Conservation (phyloP, 352 stramenopile species). For the Thraustochytrium sp. region DNA sequence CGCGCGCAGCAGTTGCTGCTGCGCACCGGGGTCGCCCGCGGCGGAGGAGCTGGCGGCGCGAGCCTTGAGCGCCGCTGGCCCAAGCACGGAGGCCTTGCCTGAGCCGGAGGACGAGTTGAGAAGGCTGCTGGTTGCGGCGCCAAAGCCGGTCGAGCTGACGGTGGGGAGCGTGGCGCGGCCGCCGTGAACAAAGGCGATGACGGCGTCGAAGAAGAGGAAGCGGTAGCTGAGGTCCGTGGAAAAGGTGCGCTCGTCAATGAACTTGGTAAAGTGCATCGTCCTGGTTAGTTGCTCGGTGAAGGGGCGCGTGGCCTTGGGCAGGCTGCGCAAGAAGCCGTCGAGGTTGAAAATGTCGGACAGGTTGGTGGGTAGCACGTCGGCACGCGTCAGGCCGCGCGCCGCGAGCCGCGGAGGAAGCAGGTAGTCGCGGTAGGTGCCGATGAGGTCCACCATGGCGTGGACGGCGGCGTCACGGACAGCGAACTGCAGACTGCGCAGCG, state of each 20-base stretch:
- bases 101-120: too few species aligned
- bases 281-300: not conserved
- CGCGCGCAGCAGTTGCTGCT: too few species aligned
- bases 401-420: slow-evolving; percentile 10
- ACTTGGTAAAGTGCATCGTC: slow-evolving; percentile 33
- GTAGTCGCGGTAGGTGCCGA: slow-evolving; percentile 21
- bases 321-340: slow-evolving; percentile 5
- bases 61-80: too few species aligned
- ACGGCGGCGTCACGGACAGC: slow-evolving; percentile 28
- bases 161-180: too few species aligned
- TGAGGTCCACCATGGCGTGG: slow-evolving; percentile 28
- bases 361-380: slow-evolving; percentile 16
- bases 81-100: too few species aligned
- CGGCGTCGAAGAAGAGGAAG: slow-evolving; percentile 36
- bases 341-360: slow-evolving; percentile 33
- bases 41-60: too few species aligned
- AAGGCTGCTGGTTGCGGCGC: too few species aligned
- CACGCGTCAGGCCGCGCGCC: not conserved
- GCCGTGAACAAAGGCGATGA: too few species aligned
- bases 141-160: too few species aligned
- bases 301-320: slow-evolving; percentile 13
- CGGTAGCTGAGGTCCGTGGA: slow-evolving; percentile 21
- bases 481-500: not conserved
- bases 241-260: slow-evolving; percentile 40
- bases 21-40: too few species aligned